phyloP scores from a whole-genome alignment of 225 moss, liverwort and hornwort genomes.

The Polytrichum formosum region DNA sequence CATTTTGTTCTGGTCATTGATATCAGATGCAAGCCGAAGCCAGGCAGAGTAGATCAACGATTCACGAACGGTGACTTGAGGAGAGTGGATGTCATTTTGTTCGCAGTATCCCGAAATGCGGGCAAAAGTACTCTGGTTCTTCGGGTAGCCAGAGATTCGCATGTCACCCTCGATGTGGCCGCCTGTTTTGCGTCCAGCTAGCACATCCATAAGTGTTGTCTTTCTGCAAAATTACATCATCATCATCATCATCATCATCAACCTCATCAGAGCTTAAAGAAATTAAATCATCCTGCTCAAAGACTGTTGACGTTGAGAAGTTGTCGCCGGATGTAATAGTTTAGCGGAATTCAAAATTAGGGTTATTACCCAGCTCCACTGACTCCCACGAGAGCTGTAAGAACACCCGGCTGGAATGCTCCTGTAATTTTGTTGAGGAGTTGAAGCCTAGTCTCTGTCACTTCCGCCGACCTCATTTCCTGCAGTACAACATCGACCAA shows the following conservation, averaged over 20 bases:
- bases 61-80: constrained; percentile 80
- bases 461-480: constrained; percentile 59
- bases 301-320: too few species aligned
- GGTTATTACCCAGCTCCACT: constrained; percentile 59
- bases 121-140: constrained; percentile 72
- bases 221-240: constrained; percentile 44
- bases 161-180: constrained; percentile 84
- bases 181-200: constrained; percentile 83
- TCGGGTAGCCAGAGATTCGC: constrained; percentile 71
- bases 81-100: constrained; percentile 85
- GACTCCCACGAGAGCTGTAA: constrained; percentile 62
- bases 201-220: constrained; percentile 90
- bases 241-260: too few species aligned
- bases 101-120: constrained; percentile 86
- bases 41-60: constrained; percentile 76
- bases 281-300: too few species aligned
- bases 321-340: too few species aligned
- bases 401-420: constrained; percentile 62
- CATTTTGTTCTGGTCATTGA: constrained; percentile 48
- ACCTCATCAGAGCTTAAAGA: too few species aligned
- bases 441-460: constrained; percentile 43
- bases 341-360: too few species aligned
- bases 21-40: constrained; percentile 67
- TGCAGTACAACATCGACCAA: constrained; percentile 13
- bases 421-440: constrained; percentile 56